These are phyloP conservation scores for Gossypium longicalyx DNA, from an alignment of 345 rosid species.

Conservation along the genomic window DNA sequence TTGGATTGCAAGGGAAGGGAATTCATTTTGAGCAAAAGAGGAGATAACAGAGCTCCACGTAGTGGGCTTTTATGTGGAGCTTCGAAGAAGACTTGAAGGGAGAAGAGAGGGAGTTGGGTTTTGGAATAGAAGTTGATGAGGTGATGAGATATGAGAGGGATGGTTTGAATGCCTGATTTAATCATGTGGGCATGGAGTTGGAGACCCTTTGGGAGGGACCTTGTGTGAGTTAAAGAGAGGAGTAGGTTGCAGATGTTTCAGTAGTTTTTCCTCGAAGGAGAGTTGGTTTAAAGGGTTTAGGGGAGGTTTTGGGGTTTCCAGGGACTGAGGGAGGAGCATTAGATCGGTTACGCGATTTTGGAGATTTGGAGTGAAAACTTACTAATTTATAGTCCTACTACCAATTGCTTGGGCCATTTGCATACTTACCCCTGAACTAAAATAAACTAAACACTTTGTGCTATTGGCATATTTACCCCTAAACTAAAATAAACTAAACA, in stretches of 20 bases:
- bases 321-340: slow-evolving; percentile 20
- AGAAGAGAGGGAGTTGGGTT: slow-evolving; percentile 51
- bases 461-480: no score
- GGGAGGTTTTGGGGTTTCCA: neutral
- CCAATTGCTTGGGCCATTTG: neutral
- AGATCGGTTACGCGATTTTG: neutral
- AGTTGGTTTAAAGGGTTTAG: slow-evolving; percentile 20
- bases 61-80: slow-evolving; percentile 39
- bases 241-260: slow-evolving; percentile 53
- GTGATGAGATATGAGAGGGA: slow-evolving; percentile 71
- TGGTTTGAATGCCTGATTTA: slow-evolving; percentile 56
- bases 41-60: slow-evolving; percentile 93
- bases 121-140: slow-evolving; percentile 91
- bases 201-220: slow-evolving; percentile 49
- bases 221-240: slow-evolving; percentile 48
- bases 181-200: slow-evolving; percentile 71
- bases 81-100: slow-evolving; percentile 61
- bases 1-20: slow-evolving; percentile 60
- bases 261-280: slow-evolving; percentile 35
- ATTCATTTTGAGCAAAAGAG: slow-evolving; percentile 75
- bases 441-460: no score
- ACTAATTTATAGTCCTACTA: neutral
- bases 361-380: neutral
- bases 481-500: no score
- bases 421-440: no score